Percentiles rank a stretch among this genome's conserved stretches.
phyloP scores from a whole-genome alignment of 228 moss, liverwort and hornwort species.

The Sphagnum magellanicum region DNA sequence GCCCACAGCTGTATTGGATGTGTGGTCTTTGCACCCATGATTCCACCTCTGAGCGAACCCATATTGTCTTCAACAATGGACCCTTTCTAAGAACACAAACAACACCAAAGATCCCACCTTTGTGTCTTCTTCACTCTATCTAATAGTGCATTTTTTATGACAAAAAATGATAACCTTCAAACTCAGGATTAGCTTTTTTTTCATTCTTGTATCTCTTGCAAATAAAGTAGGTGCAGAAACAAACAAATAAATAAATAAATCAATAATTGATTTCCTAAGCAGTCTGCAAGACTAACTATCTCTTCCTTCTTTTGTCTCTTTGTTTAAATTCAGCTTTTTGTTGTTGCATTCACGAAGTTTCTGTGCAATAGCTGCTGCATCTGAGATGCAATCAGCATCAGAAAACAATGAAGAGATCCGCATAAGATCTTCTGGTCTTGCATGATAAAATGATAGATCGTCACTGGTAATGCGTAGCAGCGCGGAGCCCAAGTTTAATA shows the following conservation, averaged over 20 bases:
- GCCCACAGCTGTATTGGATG: constrained; percentile 31
- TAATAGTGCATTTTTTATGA: neutral
- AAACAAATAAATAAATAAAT: too few relatives aligned
- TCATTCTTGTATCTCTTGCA: too few relatives aligned
- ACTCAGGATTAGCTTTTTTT: too few relatives aligned
- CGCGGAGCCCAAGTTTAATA: too few relatives aligned
- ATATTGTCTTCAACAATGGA: constrained; percentile 69
- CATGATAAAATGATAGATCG: constrained; percentile 3
- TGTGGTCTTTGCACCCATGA: constrained; percentile 22
- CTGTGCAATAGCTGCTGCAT: constrained; percentile 65
- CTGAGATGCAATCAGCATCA: constrained; percentile 62
- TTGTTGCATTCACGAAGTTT: constrained; percentile 67
- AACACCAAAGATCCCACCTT: constrained; percentile 6
- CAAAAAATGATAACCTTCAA: too few relatives aligned
- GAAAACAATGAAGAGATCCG: constrained; percentile 79
- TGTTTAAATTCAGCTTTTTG: neutral
- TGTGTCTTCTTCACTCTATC: neutral
- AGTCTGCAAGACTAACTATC: too few relatives aligned
- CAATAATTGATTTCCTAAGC: too few relatives aligned
- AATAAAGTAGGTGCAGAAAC: too few relatives aligned
- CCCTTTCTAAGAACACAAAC: constrained; percentile 26
- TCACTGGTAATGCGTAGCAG: too few relatives aligned
- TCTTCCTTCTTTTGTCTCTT: too few relatives aligned
- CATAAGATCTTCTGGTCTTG: constrained; percentile 38
- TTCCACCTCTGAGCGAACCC: constrained; percentile 23